Percentiles rank a stretch among this genome's conserved stretches.
Conservation (phyloP, 2,329 filamentous ascomycete genomes). For the Colletotrichum godetiae region DNA sequence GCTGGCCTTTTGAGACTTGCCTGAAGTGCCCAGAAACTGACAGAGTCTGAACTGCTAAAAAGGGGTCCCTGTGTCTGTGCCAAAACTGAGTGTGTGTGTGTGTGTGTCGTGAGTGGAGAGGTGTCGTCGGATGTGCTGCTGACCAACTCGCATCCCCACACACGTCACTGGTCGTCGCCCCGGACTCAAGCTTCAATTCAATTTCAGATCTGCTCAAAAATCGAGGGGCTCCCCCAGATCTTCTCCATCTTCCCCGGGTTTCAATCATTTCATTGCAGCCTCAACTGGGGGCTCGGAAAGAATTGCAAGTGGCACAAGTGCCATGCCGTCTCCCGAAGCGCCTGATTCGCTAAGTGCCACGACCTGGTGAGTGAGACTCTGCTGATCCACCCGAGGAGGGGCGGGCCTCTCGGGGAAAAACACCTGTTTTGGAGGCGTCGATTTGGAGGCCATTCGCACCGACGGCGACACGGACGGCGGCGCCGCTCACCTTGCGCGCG, state of each 20-base stretch:
- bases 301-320: conserved; percentile 27
- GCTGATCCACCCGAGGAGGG: conserved; percentile 23
- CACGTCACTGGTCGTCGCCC: conserved; percentile 23
- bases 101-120: conserved; percentile 2
- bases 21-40: not conserved
- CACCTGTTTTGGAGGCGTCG: conserved; percentile 21
- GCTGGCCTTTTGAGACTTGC: not conserved
- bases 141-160: conserved; percentile 28
- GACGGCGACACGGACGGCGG: not conserved
- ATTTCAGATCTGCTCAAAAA: conserved; percentile 33
- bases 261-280: conserved; percentile 26
- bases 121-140: conserved; percentile 27
- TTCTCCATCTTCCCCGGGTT: conserved; percentile 36
- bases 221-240: conserved; percentile 36
- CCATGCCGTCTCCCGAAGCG: conserved; percentile 36
- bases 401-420: conserved; percentile 31
- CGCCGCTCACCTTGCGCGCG: conserved; percentile 32
- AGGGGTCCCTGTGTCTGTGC: not conserved
- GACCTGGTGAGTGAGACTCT: conserved; percentile 36
- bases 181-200: conserved; percentile 24
- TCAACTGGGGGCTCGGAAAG: conserved; percentile 31
- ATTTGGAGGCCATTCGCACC: conserved; percentile 22
- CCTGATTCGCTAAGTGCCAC: conserved; percentile 38
- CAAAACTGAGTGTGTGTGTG: not conserved
- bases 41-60: not conserved